Base-by-base conservation (phyloP, 257 asterid genomes). In the Przewalskia tangutica region DNA sequence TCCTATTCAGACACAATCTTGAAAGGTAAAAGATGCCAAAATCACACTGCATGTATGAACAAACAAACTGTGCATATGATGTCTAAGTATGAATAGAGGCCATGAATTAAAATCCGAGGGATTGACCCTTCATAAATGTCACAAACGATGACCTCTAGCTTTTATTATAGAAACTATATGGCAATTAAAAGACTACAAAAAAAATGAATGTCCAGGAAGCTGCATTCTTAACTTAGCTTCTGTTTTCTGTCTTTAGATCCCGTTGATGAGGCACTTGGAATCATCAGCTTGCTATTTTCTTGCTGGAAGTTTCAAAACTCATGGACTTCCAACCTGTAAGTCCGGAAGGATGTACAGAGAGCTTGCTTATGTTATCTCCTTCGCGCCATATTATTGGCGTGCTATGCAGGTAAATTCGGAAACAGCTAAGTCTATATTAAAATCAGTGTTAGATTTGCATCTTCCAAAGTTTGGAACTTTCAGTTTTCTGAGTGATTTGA, bases 341-440 rank as follows among this genome's bases (percentile, higher is more conserved):
- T 90, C 98, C 0, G 97, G 98, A 7, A 92, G 85, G 86, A 20
- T 93, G n/a, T 96, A 91, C 82, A 82, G 86, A 56, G 99, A 96
- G 88, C 97, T 96, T 0, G 97, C 93, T 6, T 96, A 96, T 78
- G 93, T 94, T 36, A 89, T 96, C 85, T 96, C 99, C 13, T 96
- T 96, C 7, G 95, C 97, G 0, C 99, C 99, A 7, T 96, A 96
- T 85, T 96, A 91, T 62, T 96, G 98, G 98, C 94, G 99, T 4
- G 99, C 98, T 5, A 91, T 93, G 97, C 99, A 95, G 99, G 99
- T 93, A 85, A 50, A 79, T 67, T 38, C 17, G 8, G 14, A 8
- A 73, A 73, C 60, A 48, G 75, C 75, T 36, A 64, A 64, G 48
- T 12, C 42, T 32, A 27, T 11, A 64, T 6, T 32, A 64, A 63